Evolutionary conservation across 768 basidiomycete genomes (phyloP).

Genomic region (Lactarius indigo): DNA sequence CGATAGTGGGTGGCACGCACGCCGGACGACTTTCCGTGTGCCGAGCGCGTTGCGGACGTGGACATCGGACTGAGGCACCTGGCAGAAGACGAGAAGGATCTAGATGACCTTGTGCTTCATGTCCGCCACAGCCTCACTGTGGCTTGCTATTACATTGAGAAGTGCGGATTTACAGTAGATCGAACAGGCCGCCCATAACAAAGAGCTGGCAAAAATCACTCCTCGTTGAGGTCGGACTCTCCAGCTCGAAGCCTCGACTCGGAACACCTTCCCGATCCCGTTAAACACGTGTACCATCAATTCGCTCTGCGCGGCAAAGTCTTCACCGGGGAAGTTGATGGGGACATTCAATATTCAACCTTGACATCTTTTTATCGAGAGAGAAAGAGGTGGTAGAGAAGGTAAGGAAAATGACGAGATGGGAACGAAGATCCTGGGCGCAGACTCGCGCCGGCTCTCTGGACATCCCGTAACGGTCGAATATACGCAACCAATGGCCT

Average conservation of each 20-base stretch:
- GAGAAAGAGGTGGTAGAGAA: too few relatives aligned
- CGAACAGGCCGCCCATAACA: conserved; percentile 90
- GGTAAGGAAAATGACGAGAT: too few relatives aligned
- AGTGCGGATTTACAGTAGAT: conserved; percentile 89
- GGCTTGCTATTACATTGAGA: conserved; percentile 79
- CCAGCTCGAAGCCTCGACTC: too few relatives aligned
- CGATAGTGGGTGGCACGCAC: conserved; percentile 47
- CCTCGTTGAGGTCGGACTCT: conserved; percentile 87
- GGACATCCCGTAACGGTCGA: background rate
- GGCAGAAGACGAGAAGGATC: conserved; percentile 87
- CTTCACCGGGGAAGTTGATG: conserved; percentile 94
- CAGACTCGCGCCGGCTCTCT: background rate
- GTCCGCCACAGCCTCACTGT: conserved; percentile 58
- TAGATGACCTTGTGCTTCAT: conserved; percentile 89
- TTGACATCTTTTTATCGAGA: too few relatives aligned
- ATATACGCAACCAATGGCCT: too few relatives aligned
- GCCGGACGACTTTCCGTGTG: conserved; percentile 80
- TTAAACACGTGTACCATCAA: conserved; percentile 92
- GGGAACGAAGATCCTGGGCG: too few relatives aligned
- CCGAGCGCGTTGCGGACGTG: conserved; percentile 92
- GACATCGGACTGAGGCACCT: conserved; percentile 90
- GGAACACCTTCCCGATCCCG: conserved; percentile 92
- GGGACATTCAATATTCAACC: conserved; percentile 92
- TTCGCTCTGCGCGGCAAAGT: conserved; percentile 86
- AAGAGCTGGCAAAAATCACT: conserved; percentile 99